Base-by-base conservation (phyloP, 2,329 filamentous ascomycete genomes). In the Fusarium sp. region DNA sequence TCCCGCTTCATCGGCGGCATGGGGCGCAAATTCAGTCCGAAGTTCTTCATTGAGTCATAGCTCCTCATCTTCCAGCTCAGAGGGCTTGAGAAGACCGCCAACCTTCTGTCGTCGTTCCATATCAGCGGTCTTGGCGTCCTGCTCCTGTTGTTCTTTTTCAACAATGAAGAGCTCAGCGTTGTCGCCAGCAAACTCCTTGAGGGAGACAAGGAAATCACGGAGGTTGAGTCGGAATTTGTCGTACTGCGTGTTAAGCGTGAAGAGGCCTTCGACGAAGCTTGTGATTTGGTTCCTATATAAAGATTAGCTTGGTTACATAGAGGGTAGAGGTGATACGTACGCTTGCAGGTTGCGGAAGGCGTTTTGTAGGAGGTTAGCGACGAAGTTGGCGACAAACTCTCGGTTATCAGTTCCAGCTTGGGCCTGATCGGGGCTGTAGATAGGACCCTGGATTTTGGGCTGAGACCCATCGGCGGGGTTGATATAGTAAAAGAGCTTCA, bases 401-500 rank as follows among this genome's bases (percentile, higher is more conserved):
- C 91, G 92, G 87, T 99, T 99, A 65, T 90, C 89, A 12, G 95
- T 98, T 63, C 95, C 96, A 14, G 89, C 85, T 48, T 92, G 91
- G 1, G 94, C 95, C 84, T 98, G 94, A 38, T 96, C 95, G 9
- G 91, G 87, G 24, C 90, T 90, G 84, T 98, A 99, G 75, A 99
- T 94, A 1, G 96, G 96, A 10, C 95, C 94, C 79, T 94, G 92
- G 66, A 99, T 95, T 88, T 98, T 98, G 62, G 95, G 92, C 35
- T 90, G 87, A 17, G 87, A 84, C 33, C 88, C 89, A 77, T 92
- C 90, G 38, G 90, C 89, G 4, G 90, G 90, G 76, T 95, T 90
- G n/a, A 98, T 91, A 64, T 98, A 95, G 87, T 95, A 97, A 85
- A 99, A 98, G 89, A 99, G 95, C 80, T 95, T 93, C 78, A 96